These are phyloP conservation scores for Synchytrium microbalum DNA, from an alignment of 371 early-diverging fungal genomes.

Conservation along the genomic window DNA sequence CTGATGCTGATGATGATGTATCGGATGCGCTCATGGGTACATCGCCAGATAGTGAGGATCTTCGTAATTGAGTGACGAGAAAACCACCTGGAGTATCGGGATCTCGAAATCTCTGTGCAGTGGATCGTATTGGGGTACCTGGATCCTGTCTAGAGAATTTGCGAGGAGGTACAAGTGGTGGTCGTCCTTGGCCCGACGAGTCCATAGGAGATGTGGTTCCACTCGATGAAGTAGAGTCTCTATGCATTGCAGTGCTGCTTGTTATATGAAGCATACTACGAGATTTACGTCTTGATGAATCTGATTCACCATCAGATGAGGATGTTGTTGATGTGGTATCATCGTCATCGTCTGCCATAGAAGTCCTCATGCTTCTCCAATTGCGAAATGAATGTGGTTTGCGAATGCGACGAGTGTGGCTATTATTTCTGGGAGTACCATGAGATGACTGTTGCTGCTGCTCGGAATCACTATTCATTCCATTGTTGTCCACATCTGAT, in stretches of 20 bases:
- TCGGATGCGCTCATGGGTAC: background rate
- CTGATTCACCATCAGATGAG: background rate
- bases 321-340: background rate
- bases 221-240: no score
- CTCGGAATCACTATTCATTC: no score
- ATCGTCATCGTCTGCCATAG: background rate
- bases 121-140: background rate
- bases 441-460: no score
- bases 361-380: background rate
- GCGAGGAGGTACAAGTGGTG: background rate
- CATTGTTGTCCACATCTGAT: no score
- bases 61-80: background rate
- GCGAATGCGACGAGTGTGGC: no score
- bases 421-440: no score
- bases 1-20: background rate
- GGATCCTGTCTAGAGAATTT: background rate
- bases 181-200: background rate
- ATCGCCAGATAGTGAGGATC: background rate
- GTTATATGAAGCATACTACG: background rate
- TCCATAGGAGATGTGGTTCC: no score
- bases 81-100: background rate
- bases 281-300: background rate
- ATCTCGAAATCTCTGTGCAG: background rate
- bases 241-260: no score
- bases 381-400: no score